A percentile compares a stretch with the other conserved stretches of the same genome.
These are phyloP conservation scores for Thinopyrum obtusiflorum DNA, from an alignment of 202 grass and related monocot genomes.

Conservation along the genomic window DNA sequence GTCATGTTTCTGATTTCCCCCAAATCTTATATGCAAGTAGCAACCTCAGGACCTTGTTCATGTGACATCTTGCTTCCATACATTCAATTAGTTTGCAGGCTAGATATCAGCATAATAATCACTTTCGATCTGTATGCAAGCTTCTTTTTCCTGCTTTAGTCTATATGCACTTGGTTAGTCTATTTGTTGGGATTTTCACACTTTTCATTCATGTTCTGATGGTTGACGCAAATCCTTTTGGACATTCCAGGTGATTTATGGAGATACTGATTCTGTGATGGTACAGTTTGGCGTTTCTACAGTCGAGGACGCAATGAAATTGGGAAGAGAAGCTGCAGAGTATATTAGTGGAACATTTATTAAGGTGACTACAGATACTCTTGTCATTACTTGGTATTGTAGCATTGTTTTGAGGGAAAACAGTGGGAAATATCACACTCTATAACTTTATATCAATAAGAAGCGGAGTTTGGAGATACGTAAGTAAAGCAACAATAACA, in stretches of 20 bases:
- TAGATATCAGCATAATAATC: conserved; percentile 1
- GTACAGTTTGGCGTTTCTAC: conserved; percentile 92
- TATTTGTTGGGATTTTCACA: background rate
- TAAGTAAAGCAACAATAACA: background rate
- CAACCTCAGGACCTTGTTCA: background rate
- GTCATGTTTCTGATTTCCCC: background rate
- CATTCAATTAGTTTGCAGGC: background rate
- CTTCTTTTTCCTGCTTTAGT: background rate
- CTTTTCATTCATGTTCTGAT: conserved; percentile 2
- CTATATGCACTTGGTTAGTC: conserved; percentile 3
- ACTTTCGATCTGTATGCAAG: background rate
- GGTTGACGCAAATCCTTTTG: conserved; percentile 16
- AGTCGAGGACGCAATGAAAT: conserved; percentile 79
- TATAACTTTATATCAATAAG: background rate
- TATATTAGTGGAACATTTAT: conserved; percentile 91
- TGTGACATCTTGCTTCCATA: conserved; percentile 3
- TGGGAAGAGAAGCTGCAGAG: conserved; percentile 95
- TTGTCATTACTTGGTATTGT: background rate
- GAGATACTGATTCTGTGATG: conserved; percentile 99
- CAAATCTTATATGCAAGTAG: background rate
- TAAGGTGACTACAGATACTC: conserved; percentile 56
- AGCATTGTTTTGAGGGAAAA: background rate
- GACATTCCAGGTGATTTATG: conserved; percentile 75
- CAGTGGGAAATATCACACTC: background rate
- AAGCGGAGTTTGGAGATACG: background rate